Percentiles rank a stretch among this genome's conserved stretches.
Evolutionary conservation across 106 monocot species (phyloP).

Genomic region (Allium sativum): DNA sequence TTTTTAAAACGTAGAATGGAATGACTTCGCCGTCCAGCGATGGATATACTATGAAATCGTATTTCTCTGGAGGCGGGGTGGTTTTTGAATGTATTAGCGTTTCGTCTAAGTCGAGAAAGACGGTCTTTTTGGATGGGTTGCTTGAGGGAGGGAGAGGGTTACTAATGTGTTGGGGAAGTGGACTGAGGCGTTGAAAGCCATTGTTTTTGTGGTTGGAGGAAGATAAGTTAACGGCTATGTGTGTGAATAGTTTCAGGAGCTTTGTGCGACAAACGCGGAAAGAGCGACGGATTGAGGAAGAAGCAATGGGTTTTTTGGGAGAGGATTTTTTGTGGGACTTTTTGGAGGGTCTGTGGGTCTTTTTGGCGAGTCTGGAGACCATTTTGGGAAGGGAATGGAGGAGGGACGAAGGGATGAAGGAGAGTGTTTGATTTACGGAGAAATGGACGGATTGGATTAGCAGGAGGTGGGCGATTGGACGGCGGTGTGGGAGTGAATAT

Average conservation of each 20-base stretch:
- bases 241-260: slow-evolving; percentile 46
- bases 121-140: slow-evolving; percentile 27
- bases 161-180: neutral
- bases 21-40: slow-evolving; percentile 39
- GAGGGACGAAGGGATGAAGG: neutral
- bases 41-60: slow-evolving; percentile 73
- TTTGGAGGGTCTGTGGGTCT: slow-evolving; percentile 21
- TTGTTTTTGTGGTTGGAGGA: slow-evolving; percentile 16
- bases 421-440: neutral
- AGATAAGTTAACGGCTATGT: slow-evolving; percentile 17
- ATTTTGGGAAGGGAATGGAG: slow-evolving; percentile 19
- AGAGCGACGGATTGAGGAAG: slow-evolving; percentile 47
- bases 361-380: slow-evolving; percentile 46
- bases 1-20: slow-evolving; percentile 70
- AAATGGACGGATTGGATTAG: slow-evolving; percentile 5
- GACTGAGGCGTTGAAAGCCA: slow-evolving; percentile 47
- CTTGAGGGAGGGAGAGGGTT: slow-evolving; percentile 12
- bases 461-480: neutral
- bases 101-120: slow-evolving; percentile 91
- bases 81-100: slow-evolving; percentile 70
- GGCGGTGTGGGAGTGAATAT: slow-evolving; percentile 8
- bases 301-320: slow-evolving; percentile 17
- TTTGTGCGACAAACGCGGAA: slow-evolving; percentile 64
- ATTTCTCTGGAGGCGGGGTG: slow-evolving; percentile 24
- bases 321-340: slow-evolving; percentile 14